These are phyloP conservation scores for Penicillium polonicum DNA, from an alignment of 2,329 filamentous ascomycete genomes.

Conservation along the genomic window DNA sequence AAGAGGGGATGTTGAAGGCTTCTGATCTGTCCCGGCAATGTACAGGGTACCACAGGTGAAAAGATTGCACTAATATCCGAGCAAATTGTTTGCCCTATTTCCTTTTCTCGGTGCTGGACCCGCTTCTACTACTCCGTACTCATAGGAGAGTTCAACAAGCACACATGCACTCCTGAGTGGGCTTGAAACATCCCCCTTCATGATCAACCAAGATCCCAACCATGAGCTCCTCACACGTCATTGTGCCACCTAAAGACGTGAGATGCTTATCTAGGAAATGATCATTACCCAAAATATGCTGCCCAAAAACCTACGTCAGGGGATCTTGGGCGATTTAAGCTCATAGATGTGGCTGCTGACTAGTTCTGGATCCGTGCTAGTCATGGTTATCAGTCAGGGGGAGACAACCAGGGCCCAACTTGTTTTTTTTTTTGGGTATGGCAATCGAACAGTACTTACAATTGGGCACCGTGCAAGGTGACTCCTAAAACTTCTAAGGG, in stretches of 20 bases:
- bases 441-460: not conserved
- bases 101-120: not conserved
- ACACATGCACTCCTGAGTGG: constrained; percentile 1
- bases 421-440: not conserved
- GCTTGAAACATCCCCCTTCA: not conserved
- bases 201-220: constrained; percentile 16
- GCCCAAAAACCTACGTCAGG: constrained; percentile 3
- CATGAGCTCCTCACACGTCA: constrained; percentile 16
- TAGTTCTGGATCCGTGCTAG: not conserved
- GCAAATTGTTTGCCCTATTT: not conserved
- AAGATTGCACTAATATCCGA: not conserved
- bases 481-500: not conserved
- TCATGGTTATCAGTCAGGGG: constrained; percentile 1
- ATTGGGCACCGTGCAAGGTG: not conserved
- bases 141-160: not conserved
- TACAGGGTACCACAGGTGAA: constrained; percentile 7
- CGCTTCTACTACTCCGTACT: not conserved
- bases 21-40: not conserved
- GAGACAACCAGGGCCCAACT: not conserved
- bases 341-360: constrained; percentile 7
- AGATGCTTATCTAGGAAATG: not conserved
- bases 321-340: not conserved
- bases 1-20: not conserved
- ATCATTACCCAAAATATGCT: not conserved
- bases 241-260: constrained; percentile 19